Percentiles rank a stretch among this genome's conserved stretches.
These are phyloP conservation scores for Caryopteris hybrid DNA, from an alignment of 305 asterid genomes.

Conservation along the genomic window DNA sequence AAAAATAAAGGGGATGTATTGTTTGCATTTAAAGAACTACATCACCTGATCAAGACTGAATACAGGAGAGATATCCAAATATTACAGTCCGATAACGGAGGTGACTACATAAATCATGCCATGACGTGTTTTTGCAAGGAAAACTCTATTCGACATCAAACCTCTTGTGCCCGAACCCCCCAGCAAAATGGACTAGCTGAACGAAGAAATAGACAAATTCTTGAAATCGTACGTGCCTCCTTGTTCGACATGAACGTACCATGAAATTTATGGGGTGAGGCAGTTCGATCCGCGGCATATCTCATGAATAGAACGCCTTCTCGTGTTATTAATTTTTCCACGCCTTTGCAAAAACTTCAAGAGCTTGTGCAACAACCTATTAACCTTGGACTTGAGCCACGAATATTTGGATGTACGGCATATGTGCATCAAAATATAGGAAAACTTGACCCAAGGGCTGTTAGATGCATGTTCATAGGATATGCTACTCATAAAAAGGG, in stretches of 20 bases:
- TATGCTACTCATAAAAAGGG: conserved; percentile 15
- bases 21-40: not conserved
- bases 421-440: not conserved
- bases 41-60: not conserved
- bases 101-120: no score
- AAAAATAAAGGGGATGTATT: not conserved
- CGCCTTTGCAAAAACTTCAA: not conserved
- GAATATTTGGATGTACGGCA: not conserved
- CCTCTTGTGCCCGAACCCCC: not conserved
- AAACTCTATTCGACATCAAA: conserved; percentile 11
- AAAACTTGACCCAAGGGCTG: conserved; percentile 6
- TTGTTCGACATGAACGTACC: conserved; percentile 18
- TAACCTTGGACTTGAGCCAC: not conserved
- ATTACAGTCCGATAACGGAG: conserved; percentile 1
- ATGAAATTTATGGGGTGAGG: conserved; percentile 5
- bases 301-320: not conserved
- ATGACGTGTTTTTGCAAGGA: no score
- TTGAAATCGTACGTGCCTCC: not conserved
- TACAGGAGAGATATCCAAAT: not conserved
- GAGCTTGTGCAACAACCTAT: not conserved
- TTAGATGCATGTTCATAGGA: conserved; percentile 6
- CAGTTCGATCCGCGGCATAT: not conserved
- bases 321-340: not conserved
- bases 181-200: conserved; percentile 8
- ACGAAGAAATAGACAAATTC: not conserved